Conservation (phyloP, 169 alveolate species). For the Cryptosporidium meleagridis region DNA sequence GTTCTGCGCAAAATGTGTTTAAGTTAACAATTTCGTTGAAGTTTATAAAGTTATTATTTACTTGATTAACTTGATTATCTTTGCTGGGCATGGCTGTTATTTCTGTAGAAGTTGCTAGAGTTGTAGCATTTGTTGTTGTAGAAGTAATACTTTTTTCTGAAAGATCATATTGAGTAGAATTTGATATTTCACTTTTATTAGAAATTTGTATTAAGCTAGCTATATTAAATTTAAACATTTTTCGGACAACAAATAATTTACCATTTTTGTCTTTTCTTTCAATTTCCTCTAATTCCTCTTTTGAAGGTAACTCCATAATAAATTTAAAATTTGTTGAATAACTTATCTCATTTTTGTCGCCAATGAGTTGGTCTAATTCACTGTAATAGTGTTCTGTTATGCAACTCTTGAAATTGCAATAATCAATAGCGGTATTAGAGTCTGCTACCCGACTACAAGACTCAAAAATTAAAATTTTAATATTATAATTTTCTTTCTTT, state of each 20-base stretch:
- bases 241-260: neutral
- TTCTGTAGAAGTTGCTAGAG: neutral
- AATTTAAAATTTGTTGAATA: neutral
- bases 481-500: neutral
- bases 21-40: neutral
- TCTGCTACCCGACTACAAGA: neutral
- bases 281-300: conserved; percentile 3
- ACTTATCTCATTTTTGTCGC: neutral
- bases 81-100: neutral
- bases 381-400: neutral
- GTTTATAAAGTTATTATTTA: neutral
- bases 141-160: neutral
- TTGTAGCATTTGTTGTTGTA: neutral
- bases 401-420: neutral
- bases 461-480: neutral
- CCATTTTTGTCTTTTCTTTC: conserved; percentile 29
- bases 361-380: neutral
- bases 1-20: neutral
- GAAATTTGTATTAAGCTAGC: neutral
- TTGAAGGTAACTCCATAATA: neutral
- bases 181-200: neutral
- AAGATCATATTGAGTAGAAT: neutral
- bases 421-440: neutral
- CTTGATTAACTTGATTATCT: neutral
- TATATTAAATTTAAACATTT: conserved; percentile 3